Percentiles rank a stretch among this genome's conserved stretches.
phyloP scores from a whole-genome alignment of 345 rosid species.

The Salix viminalis region DNA sequence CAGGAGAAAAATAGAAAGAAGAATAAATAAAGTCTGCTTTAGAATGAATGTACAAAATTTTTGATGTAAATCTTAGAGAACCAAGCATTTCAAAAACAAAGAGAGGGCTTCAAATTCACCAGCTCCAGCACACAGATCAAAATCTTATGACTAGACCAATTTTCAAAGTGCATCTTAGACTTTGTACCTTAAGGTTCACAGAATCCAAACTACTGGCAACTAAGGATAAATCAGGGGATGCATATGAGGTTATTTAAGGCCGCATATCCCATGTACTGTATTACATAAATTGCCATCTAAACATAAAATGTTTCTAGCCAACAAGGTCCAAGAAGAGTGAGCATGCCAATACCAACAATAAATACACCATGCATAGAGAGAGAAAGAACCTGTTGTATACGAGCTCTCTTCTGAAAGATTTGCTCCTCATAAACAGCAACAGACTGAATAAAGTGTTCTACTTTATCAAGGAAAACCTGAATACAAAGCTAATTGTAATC shows the following conservation, averaged over 20 bases:
- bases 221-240: not conserved
- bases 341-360: not conserved
- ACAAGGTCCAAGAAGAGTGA: not conserved
- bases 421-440: slow-evolving; percentile 83
- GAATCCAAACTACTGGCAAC: not conserved
- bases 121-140: not conserved
- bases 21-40: not conserved
- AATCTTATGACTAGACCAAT: not conserved
- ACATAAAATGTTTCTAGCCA: not conserved
- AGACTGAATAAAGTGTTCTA: slow-evolving; percentile 82
- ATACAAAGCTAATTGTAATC: not conserved
- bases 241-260: not conserved
- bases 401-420: slow-evolving; percentile 93
- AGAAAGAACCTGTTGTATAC: slow-evolving; percentile 66
- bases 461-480: slow-evolving; percentile 77
- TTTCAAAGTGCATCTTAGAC: not conserved
- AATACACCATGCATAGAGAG: not conserved
- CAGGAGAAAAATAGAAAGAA: not conserved
- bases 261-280: not conserved
- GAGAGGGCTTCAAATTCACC: not conserved
- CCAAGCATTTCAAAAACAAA: not conserved
- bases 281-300: not conserved
- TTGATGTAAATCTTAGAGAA: not conserved
- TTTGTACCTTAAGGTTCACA: not conserved
- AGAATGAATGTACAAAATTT: not conserved